Percentiles rank a stretch among this genome's conserved stretches.
These are phyloP conservation scores for Rhododendron ferrugineum DNA, from an alignment of 148 eudicot genomes.

Conservation along the genomic window DNA sequence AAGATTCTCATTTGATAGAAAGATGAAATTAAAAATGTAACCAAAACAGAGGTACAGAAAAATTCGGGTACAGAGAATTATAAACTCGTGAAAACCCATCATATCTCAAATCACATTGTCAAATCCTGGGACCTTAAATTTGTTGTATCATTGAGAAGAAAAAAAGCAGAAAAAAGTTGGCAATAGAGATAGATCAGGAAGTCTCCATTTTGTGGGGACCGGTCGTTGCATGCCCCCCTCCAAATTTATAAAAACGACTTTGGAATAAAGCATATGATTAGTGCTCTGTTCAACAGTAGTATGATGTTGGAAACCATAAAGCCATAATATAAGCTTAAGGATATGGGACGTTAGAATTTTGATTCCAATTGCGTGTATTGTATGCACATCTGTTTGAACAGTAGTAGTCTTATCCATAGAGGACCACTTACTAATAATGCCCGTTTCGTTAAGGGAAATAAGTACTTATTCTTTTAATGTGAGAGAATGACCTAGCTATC, in stretches of 20 bases:
- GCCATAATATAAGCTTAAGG: not conserved
- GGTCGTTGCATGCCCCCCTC: not conserved
- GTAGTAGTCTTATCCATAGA: not conserved
- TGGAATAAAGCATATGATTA: not conserved
- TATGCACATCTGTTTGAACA: not conserved
- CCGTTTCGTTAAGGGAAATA: fast-evolving
- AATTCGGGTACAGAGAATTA: not conserved
- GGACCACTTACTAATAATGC: not conserved
- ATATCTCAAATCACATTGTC: not conserved
- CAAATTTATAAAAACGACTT: not conserved
- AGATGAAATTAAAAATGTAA: not conserved
- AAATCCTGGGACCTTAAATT: not conserved
- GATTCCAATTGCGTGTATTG: not conserved
- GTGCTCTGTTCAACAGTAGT: not conserved
- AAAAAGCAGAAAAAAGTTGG: not conserved
- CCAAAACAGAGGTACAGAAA: not conserved
- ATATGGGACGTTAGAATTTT: not conserved
- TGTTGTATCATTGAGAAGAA: not conserved
- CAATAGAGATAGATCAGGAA: not conserved
- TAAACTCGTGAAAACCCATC: not conserved
- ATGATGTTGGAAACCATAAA: not conserved
- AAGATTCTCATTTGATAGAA: not conserved
- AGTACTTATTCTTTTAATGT: too few species aligned
- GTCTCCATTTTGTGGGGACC: not conserved
- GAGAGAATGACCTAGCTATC: too few species aligned